Evolutionary conservation across 805 yeast species (phyloP).

Genomic region (Monosporozyma unispora): DNA sequence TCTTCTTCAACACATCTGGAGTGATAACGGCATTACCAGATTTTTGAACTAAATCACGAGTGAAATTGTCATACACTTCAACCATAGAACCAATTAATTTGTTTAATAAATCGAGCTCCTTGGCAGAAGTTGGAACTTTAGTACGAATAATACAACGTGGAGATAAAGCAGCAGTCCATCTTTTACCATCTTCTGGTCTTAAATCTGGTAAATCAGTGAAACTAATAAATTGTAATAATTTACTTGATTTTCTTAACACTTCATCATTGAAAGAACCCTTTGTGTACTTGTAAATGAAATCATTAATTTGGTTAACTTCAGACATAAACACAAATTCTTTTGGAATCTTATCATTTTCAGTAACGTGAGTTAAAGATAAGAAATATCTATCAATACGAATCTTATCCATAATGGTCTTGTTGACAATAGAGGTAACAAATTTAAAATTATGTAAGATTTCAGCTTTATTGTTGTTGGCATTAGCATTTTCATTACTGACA

Average conservation of each 20-base stretch:
- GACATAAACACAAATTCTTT: slow-evolving; percentile 75
- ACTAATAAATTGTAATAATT: slow-evolving; percentile 56
- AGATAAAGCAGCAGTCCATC: slow-evolving; percentile 42
- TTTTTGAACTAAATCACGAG: slow-evolving; percentile 30
- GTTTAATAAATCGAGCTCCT: slow-evolving; percentile 42
- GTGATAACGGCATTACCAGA: slow-evolving; percentile 47
- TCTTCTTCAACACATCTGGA: slow-evolving; percentile 68
- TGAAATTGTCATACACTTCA: slow-evolving; percentile 48
- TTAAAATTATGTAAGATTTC: slow-evolving; percentile 42
- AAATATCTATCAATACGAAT: slow-evolving; percentile 70
- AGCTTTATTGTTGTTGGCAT: slow-evolving; percentile 24
- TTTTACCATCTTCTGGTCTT: slow-evolving; percentile 55
- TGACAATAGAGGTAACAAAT: slow-evolving; percentile 75
- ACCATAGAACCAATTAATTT: slow-evolving; percentile 48
- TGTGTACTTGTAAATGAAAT: slow-evolving; percentile 32
- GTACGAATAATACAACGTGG: slow-evolving; percentile 47
- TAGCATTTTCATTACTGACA: slow-evolving; percentile 20
- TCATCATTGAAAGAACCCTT: slow-evolving; percentile 28
- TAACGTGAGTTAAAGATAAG: slow-evolving; percentile 74
- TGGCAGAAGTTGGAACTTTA: slow-evolving; percentile 39
- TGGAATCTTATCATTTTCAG: slow-evolving; percentile 66
- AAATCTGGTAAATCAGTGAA: slow-evolving; percentile 77
- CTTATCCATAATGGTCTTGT: slow-evolving; percentile 73
- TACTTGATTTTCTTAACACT: slow-evolving; percentile 35
- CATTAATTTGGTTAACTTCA: slow-evolving; percentile 77